Base-by-base conservation (phyloP, 129 eudicot genomes). In the Helianthus tuberosus region DNA sequence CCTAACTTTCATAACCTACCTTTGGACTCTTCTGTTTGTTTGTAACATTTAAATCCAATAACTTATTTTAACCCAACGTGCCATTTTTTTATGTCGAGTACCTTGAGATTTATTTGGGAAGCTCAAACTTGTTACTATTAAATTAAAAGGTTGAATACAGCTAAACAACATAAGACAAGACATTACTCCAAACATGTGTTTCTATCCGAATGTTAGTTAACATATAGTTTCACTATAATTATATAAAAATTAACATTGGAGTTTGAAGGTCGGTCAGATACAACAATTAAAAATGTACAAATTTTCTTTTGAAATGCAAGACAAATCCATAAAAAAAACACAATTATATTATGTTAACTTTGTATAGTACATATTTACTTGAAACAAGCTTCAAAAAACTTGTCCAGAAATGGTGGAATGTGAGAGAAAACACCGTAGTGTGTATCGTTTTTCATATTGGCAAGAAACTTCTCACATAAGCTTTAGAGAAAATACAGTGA, bases 291-390 rank as follows among this genome's bases (percentile, higher is more conserved):
- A 59, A 59, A 58, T 10, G 39, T 23, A 20, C 12, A 53, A 5
- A 53, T 53, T 7, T 57, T 57, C 14, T 15, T 7, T 15, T 2
- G 8, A 53, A n/a, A 16, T 3, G 8, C 11, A 29, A 63, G 20
- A 32, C 6, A 32, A 66, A 48, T 16, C 54, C 39, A 16, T 5
- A 54, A 53, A 54, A 54, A 16, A 71, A 41, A 25, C 29, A 15
- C 38, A 35, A 29, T 9, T 62, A 10, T 17, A 3, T 38, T 62
- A 51, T 35, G 43, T 59, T 47, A 76, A 68, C 61, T 68, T 67
- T 16, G 49, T 67, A 67, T 51, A 63, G 63, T 74, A 49, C 36
- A 49, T 62, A 63, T 57, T 67, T 63, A 47, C 71, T 36, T 29
- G 78, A 74, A 62, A 61, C 78, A 63, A 50, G 49, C 39, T 48